These are phyloP conservation scores for Fusarium hostae DNA, from an alignment of 2,329 filamentous ascomycete species.

Conservation along the genomic window DNA sequence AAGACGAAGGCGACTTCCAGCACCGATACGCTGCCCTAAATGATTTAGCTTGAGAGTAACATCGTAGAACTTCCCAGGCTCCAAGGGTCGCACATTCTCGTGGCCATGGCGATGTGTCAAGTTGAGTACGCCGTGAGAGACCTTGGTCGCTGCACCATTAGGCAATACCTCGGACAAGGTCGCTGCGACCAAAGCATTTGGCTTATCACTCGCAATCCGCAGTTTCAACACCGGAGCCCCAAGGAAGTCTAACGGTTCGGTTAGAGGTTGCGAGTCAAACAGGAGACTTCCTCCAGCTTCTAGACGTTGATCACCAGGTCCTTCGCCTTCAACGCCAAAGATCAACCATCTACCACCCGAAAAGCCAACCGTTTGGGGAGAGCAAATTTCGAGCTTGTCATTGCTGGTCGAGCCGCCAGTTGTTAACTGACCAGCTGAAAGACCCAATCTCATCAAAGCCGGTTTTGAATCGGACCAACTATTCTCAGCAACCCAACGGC, in stretches of 20 bases:
- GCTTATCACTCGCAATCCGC: not conserved
- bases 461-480: not conserved
- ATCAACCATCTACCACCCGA: conserved; percentile 3
- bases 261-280: not conserved
- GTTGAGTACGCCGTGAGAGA: conserved; percentile 4
- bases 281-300: conserved; percentile 3
- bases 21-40: not conserved
- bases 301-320: not conserved
- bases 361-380: conserved; percentile 3
- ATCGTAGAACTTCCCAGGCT: not conserved
- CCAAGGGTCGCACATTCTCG: not conserved
- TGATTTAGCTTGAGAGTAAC: not conserved
- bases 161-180: conserved; percentile 8
- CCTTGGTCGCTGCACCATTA: not conserved
- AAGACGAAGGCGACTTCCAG: not conserved
- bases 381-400: not conserved
- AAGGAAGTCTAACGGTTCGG: not conserved
- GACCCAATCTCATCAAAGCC: not conserved
- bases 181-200: not conserved
- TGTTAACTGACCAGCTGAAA: not conserved
- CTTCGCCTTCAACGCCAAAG: conserved; percentile 7
- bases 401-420: rapidly evolving
- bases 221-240: not conserved
- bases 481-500: conserved; percentile 1
- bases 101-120: not conserved